phyloP scores from a whole-genome alignment of 306 rosid species.

The Vigna hirtella region DNA sequence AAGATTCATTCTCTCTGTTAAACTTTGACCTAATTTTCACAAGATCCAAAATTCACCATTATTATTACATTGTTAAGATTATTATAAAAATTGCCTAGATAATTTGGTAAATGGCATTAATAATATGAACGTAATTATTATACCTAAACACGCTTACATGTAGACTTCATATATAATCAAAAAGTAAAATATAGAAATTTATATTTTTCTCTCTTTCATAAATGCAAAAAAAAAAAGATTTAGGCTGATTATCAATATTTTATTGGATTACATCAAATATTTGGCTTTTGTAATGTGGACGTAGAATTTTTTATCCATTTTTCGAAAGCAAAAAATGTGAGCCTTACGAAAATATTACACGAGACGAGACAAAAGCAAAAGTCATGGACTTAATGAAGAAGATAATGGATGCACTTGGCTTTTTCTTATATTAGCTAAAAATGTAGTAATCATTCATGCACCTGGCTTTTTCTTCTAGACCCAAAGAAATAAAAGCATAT shows the following conservation, averaged over 20 bases:
- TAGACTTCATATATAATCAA: too few relatives aligned
- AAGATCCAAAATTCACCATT: too few relatives aligned
- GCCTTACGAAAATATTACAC: neutral
- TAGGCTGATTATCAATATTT: neutral
- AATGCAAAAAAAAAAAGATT: neutral
- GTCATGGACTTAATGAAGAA: neutral
- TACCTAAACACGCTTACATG: neutral
- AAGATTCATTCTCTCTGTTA: neutral
- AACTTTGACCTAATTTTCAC: neutral
- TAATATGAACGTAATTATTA: neutral
- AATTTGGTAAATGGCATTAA: neutral
- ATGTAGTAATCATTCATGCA: constrained; percentile 27
- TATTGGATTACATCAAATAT: constrained; percentile 6
- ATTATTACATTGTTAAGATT: too few relatives aligned
- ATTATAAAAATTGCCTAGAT: too few relatives aligned
- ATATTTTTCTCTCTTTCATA: neutral
- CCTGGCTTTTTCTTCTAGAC: neutral
- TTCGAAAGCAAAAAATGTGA: neutral
- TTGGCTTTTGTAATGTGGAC: neutral
- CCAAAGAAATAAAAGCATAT: neutral
- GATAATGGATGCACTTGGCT: neutral
- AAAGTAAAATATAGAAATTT: neutral
- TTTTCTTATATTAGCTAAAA: neutral
- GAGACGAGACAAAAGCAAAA: neutral
- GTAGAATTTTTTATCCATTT: neutral